Evolutionary conservation across 2,329 filamentous ascomycete species (phyloP), one percentile per base, ranked within the genome.

Genomic region (Rhynchosporium agropyri): DNA sequence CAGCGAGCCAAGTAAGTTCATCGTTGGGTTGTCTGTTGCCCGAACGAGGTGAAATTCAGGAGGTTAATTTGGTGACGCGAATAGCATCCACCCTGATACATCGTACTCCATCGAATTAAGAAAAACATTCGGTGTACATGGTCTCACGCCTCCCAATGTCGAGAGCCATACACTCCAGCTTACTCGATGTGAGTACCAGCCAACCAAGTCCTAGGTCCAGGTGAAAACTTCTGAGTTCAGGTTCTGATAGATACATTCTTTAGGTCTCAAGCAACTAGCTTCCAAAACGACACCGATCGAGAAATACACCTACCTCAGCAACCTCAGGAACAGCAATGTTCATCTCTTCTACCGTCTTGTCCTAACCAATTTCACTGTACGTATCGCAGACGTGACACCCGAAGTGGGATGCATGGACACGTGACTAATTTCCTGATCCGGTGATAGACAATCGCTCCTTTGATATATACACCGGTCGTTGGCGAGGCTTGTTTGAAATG

Each of bases 401-500:
- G 29, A 48, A 38, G 29, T 46, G 33, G 28, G 28, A 26, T 33
- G 7, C 20, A 20, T 20, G 20, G 4, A 15, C 58, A 69, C 61
- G 57, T 63, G 62, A 63, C 49, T n/a, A 43, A 26, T 54, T 50
- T 55, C 42, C 53, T 58, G 28, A 58, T 54, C n/a, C 10, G 31
- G 15, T 53, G 7, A 36, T 43, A 71, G 71, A 67, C 61, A 29
- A 56, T 85, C 67, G 83, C 82, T 7, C 83, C 83, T 64, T 76
- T 85, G 65, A 84, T 86, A 67, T 86, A 86, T 76, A 86, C 83
- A 36, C 83, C 83, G 31, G 84, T 83, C 65, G 83, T 91, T 65
- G 88, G 88, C 69, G 88, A 90, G 75, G 88, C 88, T 65, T 91
- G 88, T 76, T 80, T 89, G 74, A 83, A 84, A 77, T 91, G 88